phyloP scores from a whole-genome alignment of 495 filamentous ascomycete genomes.

The Cladorrhinum samala region DNA sequence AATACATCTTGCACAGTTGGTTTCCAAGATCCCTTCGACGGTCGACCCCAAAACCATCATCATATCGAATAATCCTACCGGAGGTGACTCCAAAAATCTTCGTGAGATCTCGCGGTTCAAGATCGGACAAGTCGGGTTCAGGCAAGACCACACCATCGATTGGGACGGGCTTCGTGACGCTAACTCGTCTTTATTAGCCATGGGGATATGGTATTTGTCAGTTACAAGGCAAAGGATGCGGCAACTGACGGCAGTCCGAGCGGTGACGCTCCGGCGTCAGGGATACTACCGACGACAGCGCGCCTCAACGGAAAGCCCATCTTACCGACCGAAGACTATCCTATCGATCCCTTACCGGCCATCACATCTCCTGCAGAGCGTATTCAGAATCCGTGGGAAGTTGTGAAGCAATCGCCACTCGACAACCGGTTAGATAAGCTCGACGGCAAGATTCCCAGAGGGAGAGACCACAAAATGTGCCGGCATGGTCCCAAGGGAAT shows the following conservation, averaged over 20 bases:
- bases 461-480: conserved; percentile 79
- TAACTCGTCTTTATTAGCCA: conserved; percentile 50
- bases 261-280: conserved; percentile 35
- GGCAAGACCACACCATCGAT: conserved; percentile 40
- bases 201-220: conserved; percentile 83
- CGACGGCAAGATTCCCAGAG: conserved; percentile 86
- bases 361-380: conserved; percentile 52
- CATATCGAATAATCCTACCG: conserved; percentile 73
- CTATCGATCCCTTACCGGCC: conserved; percentile 50
- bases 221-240: conserved; percentile 53
- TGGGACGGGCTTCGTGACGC: not conserved
- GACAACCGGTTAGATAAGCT: conserved; percentile 81
- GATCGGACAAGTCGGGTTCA: conserved; percentile 64
- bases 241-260: conserved; percentile 24
- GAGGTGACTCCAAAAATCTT: conserved; percentile 66
- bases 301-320: conserved; percentile 76
- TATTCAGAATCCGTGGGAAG: conserved; percentile 90
- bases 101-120: conserved; percentile 59
- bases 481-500: conserved; percentile 93
- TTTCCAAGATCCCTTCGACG: conserved; percentile 45
- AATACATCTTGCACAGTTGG: conserved; percentile 28
- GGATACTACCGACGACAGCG: conserved; percentile 41
- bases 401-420: conserved; percentile 75
- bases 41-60: conserved; percentile 68
- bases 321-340: conserved; percentile 57